Evolutionary conservation across 1,284 basidiomycete genomes (phyloP).

Genomic region (Cystobasidium sp.): DNA sequence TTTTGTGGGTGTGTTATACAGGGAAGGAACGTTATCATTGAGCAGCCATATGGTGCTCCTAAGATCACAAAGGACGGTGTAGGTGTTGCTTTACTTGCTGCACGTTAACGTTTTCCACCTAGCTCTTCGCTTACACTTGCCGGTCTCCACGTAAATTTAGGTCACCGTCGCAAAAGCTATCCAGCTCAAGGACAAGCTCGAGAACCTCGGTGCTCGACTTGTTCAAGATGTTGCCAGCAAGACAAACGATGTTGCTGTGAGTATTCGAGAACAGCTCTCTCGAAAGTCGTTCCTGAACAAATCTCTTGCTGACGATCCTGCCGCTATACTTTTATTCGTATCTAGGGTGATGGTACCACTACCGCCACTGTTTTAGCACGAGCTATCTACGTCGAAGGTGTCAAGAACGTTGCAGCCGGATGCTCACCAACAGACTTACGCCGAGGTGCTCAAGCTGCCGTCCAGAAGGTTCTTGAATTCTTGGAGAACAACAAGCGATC

Average conservation of each 20-base stretch:
- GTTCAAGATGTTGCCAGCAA: conserved; percentile 50
- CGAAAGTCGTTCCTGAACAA: not conserved
- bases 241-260: conserved; percentile 23
- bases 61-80: conserved; percentile 91
- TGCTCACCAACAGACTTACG: conserved; percentile 99
- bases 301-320: not conserved
- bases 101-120: conserved; percentile 16
- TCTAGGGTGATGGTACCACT: conserved; percentile 95
- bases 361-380: conserved; percentile 96
- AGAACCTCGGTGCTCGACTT: conserved; percentile 40
- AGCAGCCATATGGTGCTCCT: conserved; percentile 94
- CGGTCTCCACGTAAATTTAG: conserved; percentile 36
- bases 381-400: conserved; percentile 97
- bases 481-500: conserved; percentile 87
- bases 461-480: conserved; percentile 92
- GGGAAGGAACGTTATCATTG: conserved; percentile 98
- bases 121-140: conserved; percentile 16
- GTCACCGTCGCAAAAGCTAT: conserved; percentile 97
- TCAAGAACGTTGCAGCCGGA: conserved; percentile 98
- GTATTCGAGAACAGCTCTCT: not conserved
- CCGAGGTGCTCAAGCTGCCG: conserved; percentile 92
- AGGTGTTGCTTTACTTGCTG: not conserved
- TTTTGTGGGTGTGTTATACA: not conserved
- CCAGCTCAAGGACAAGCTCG: conserved; percentile 91
- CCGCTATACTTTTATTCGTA: conserved; percentile 1